These are phyloP conservation scores for Trichoderma polysporum DNA, from an alignment of 2,329 filamentous ascomycete genomes.

Conservation along the genomic window DNA sequence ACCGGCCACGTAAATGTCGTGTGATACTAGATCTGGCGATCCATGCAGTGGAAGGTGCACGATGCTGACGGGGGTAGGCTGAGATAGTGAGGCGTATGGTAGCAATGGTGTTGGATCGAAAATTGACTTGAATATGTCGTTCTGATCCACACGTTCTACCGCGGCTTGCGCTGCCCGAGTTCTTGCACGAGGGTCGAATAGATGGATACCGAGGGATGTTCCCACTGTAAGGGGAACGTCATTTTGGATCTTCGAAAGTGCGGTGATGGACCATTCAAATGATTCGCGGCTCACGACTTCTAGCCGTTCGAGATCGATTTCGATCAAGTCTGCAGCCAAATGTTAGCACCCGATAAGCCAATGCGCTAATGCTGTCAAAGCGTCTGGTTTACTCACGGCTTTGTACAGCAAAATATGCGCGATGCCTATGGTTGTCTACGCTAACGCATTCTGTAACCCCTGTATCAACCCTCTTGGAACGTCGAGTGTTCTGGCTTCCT, in stretches of 20 bases:
- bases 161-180: conserved; percentile 33
- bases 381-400: conserved; percentile 51
- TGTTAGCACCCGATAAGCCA: background rate
- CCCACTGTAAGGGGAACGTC: conserved; percentile 77
- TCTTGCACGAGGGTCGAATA: conserved; percentile 70
- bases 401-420: conserved; percentile 78
- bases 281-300: conserved; percentile 65
- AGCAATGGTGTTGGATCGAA: conserved; percentile 54
- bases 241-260: conserved; percentile 68
- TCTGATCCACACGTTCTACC: conserved; percentile 39
- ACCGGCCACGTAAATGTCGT: conserved; percentile 84
- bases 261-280: conserved; percentile 81
- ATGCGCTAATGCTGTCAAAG: background rate
- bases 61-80: conserved; percentile 80
- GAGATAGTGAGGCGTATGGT: conserved; percentile 69
- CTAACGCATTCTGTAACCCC: conserved; percentile 79
- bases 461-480: conserved; percentile 67
- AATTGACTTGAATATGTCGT: conserved; percentile 39
- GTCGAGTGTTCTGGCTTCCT: conserved; percentile 44
- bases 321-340: conserved; percentile 57
- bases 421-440: conserved; percentile 65
- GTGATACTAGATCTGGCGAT: conserved; percentile 55
- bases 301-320: conserved; percentile 76
- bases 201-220: conserved; percentile 75
- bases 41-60: conserved; percentile 67